A percentile compares a stretch with the other conserved stretches of the same genome.
These are phyloP conservation scores for Dothideomycetes sp. DNA, from an alignment of 2,329 filamentous ascomycete species.

Conservation along the genomic window DNA sequence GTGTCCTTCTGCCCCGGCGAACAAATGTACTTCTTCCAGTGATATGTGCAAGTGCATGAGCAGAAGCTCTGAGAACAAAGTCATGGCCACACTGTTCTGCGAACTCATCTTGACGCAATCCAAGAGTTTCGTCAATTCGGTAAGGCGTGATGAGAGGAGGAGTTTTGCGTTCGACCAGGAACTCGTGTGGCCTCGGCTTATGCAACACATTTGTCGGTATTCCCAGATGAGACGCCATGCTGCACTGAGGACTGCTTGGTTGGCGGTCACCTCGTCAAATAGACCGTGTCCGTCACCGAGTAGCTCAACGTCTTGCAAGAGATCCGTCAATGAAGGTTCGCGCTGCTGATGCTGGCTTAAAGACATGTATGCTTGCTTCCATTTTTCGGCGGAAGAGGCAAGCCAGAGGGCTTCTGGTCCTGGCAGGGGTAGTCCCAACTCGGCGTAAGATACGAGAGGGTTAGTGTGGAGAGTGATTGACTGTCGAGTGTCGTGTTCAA, in stretches of 20 bases:
- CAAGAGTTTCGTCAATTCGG: slow-evolving; percentile 54
- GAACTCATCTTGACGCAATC: slow-evolving; percentile 40
- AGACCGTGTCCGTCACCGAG: slow-evolving; percentile 41
- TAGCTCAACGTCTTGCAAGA: slow-evolving; percentile 48
- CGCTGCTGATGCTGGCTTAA: slow-evolving; percentile 28
- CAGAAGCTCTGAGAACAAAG: slow-evolving; percentile 41
- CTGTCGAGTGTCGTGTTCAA: slow-evolving; percentile 56
- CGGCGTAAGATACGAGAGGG: slow-evolving; percentile 59
- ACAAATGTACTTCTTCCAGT: slow-evolving; percentile 56
- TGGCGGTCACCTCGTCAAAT: slow-evolving; percentile 49
- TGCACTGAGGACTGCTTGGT: slow-evolving; percentile 54
- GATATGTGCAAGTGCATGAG: slow-evolving; percentile 57
- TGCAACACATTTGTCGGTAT: slow-evolving; percentile 51
- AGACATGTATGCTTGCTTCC: slow-evolving; percentile 52
- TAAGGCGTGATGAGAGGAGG: slow-evolving; percentile 45
- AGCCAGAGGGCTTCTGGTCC: slow-evolving; percentile 55
- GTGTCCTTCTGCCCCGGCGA: slow-evolving; percentile 58
- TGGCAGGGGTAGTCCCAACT: slow-evolving; percentile 58
- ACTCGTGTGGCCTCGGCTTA: slow-evolving; percentile 41
- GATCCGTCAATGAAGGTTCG: slow-evolving; percentile 46
- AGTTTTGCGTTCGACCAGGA: slow-evolving; percentile 30
- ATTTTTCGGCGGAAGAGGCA: slow-evolving; percentile 52
- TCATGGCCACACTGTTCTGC: slow-evolving; percentile 22
- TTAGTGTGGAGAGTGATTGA: slow-evolving; percentile 59
- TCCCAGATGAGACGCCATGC: slow-evolving; percentile 60